Conservation (phyloP, 139 green algal genomes). For the Coccomyxa sp. region DNA sequence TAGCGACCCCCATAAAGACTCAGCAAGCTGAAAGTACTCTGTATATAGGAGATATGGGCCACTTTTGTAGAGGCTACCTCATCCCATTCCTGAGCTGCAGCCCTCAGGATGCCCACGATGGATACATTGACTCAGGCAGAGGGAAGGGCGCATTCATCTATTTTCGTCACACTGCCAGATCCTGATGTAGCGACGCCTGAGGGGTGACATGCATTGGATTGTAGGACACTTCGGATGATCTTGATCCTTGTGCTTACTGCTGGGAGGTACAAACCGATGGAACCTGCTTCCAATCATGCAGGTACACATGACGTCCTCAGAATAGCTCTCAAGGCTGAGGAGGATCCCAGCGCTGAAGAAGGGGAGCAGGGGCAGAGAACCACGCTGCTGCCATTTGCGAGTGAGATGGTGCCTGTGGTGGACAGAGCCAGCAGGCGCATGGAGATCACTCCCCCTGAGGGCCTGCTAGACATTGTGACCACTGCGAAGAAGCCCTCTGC, state of each 20-base stretch:
- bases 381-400: slow-evolving; percentile 36
- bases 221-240: too few species aligned
- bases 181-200: too few species aligned
- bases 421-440: slow-evolving; percentile 19
- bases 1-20: too few species aligned
- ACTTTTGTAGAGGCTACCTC: background rate
- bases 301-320: background rate
- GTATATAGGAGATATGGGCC: background rate
- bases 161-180: background rate
- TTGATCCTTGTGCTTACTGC: too few species aligned
- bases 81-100: background rate
- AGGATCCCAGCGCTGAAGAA: background rate
- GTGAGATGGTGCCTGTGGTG: slow-evolving; percentile 32
- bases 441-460: slow-evolving; percentile 28
- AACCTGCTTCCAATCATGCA: too few species aligned
- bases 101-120: background rate
- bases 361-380: background rate
- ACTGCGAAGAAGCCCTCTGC: slow-evolving; percentile 4
- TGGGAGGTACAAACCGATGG: too few species aligned
- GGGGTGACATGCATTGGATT: too few species aligned
- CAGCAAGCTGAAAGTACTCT: background rate
- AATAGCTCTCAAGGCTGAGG: background rate
- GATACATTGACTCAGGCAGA: too few species aligned
- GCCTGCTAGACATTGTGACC: slow-evolving; percentile 28
- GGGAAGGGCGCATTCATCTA: too few species aligned